phyloP scores from a whole-genome alignment of 23 red algal species.

The Gracilaria gracilis region DNA sequence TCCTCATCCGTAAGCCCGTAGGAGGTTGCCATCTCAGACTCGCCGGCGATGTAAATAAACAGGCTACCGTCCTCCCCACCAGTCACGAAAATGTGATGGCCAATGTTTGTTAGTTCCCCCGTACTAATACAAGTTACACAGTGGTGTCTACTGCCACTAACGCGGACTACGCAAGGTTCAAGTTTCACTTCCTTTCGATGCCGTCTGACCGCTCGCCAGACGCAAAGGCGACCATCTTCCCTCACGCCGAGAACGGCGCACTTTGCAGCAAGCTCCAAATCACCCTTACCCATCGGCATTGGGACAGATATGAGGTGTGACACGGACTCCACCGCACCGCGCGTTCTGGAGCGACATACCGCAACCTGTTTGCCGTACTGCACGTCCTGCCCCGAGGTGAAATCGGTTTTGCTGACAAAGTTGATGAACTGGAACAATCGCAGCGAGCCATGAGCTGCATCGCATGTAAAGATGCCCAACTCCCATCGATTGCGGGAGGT shows the following conservation, averaged over 20 bases:
- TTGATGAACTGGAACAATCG: constrained; percentile 60
- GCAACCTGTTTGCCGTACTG: constrained; percentile 39
- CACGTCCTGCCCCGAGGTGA: constrained; percentile 44
- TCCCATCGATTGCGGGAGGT: constrained; percentile 48
- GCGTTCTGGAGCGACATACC: constrained; percentile 27
- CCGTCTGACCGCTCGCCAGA: constrained; percentile 35
- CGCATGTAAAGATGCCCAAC: constrained; percentile 44
- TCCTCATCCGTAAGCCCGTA: neutral
- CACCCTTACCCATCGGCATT: constrained; percentile 7
- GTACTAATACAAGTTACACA: constrained; percentile 37
- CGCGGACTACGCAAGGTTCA: constrained; percentile 39
- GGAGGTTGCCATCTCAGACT: constrained; percentile 25
- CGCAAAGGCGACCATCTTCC: constrained; percentile 36
- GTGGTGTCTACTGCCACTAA: constrained; percentile 22
- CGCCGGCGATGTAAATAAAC: constrained; percentile 50
- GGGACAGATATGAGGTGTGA: constrained; percentile 44
- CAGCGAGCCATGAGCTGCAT: constrained; percentile 41
- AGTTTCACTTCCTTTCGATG: constrained; percentile 32
- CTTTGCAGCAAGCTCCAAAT: neutral
- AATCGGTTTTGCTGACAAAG: constrained; percentile 31
- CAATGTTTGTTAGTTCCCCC: constrained; percentile 18
- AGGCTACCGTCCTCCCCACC: constrained; percentile 60
- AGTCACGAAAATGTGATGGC: constrained; percentile 47
- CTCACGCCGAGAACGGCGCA: constrained; percentile 47
- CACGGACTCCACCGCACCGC: constrained; percentile 11